Base-by-base conservation (phyloP, 148 eudicot species). In the Vaccinium myrtillus region DNA sequence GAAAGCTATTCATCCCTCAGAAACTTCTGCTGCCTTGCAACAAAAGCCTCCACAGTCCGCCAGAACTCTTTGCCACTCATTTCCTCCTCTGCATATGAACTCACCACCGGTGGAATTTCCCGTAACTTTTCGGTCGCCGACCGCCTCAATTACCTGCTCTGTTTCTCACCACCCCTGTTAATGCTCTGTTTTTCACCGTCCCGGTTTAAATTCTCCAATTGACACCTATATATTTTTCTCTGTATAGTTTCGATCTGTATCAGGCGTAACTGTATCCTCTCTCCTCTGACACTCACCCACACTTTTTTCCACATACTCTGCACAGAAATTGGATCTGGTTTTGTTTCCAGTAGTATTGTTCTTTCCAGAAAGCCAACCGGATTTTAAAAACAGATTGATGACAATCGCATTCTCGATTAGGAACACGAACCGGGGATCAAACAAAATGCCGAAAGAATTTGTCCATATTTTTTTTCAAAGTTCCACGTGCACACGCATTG, bases 21-120 rank as follows among this genome's bases (percentile, higher is more conserved):
- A 49, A 83, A 83, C 91, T 88, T 93, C 86, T 97, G 99, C 81
- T 95, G 98, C 86, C 93, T 89, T 46, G 98, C 98, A 80, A 95
- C 95, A 59, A 97, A 97, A 76, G 86, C 91, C 84, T 97, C 87
- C 23, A 81, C 84, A 0, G 58, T 53, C 4, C 78, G 79, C 84
- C 81, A 80, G 63, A 86, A 83, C 88, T 83, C 82, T 16, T 86
- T 82, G 1, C 83, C 63, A 8, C 74, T 79, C 82, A 86, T 77
- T 61, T 86, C 83, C 19, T 81, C 87, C 30, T 63, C 84, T 67
- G 4, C 18, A 2, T 16, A 67, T 0, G 4, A 6, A 50, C n/a
- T 16, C 74, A 19, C 53, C 51, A 21, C 78, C 67, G 67, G 18
- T 9, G 77, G 0, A 78, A 53, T 27, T 30, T 14, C 15, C 49